Evolutionary conservation across 1,139 yeast genomes (phyloP).

Genomic region (Suhomyces bribrorum): DNA sequence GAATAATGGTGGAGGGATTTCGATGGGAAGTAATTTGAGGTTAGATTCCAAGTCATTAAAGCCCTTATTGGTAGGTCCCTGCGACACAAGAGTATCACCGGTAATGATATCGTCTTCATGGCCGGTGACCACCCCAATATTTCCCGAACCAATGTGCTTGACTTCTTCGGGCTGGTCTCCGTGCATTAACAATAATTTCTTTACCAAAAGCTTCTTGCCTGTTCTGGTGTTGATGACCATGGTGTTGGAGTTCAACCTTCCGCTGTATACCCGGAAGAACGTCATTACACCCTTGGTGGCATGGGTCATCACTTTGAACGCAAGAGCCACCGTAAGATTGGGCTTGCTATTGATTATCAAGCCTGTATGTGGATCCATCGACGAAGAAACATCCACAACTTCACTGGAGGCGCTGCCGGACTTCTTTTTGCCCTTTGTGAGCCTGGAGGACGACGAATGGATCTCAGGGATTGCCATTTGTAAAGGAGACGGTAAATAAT

Average conservation of each 20-base stretch:
- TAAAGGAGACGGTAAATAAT: constrained; percentile 79
- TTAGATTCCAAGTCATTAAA: constrained; percentile 52
- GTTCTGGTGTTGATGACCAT: constrained; percentile 68
- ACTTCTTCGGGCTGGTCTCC: constrained; percentile 85
- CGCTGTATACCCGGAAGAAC: constrained; percentile 86
- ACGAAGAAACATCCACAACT: constrained; percentile 32
- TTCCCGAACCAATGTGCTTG: constrained; percentile 63
- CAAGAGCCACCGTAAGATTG: constrained; percentile 73
- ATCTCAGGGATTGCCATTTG: constrained; percentile 64
- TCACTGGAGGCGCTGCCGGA: constrained; percentile 14
- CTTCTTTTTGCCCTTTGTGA: constrained; percentile 15
- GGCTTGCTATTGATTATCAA: constrained; percentile 55
- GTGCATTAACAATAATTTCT: constrained; percentile 78
- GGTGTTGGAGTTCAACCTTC: constrained; percentile 63
- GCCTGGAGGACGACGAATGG: constrained; percentile 23
- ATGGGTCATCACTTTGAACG: constrained; percentile 89
- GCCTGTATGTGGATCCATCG: constrained; percentile 45
- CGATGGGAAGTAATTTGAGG: constrained; percentile 71
- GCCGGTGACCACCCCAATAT: constrained; percentile 87
- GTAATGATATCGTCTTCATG: constrained; percentile 72
- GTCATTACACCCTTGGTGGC: constrained; percentile 82
- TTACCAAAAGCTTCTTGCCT: constrained; percentile 64
- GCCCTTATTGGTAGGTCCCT: constrained; percentile 42
- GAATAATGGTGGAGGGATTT: constrained; percentile 90
- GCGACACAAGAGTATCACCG: constrained; percentile 83